Evolutionary conservation across 345 rosid genomes (phyloP), one percentile per base, ranked within the genome.

Genomic region (Erysimum cheiranthoides): DNA sequence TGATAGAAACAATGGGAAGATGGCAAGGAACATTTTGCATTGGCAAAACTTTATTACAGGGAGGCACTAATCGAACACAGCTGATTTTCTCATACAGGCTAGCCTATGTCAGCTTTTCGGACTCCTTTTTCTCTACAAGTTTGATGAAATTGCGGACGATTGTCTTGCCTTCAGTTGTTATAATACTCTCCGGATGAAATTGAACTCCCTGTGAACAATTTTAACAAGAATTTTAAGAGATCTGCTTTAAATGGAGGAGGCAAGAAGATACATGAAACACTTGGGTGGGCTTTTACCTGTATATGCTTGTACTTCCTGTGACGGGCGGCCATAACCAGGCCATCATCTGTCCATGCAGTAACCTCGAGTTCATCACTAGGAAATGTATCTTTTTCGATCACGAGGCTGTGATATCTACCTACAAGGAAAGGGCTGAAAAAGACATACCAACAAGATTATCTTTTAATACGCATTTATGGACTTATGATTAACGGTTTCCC

Each of bases 181-280:
- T 89, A 66, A 96, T 96, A 87, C 99, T 93, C 63, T 93, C 98
- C 0, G 97, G 99, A 85, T 93, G 98, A 82, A 96, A 93, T 59
- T 91, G 98, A 27, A 93, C 99, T 12, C 99, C 98, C 98, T 96
- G 87, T 42, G 30, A 34, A 57, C 31, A 67, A 16, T 2, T 39
- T 39, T 58, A 17, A 42, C 35, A 78, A 49, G 35, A 57, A 21
- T 49, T 5, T 77, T 1, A 52, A 68, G 11, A 77, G 32, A 16
- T 53, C 2, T 35, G 28, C 17, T 27, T 70, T 16, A 1, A 36
- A 27, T 34, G 56, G 54, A 16, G 5, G 54, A 38, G 7, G 45
- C 12, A 32, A 63, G 8, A 50, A 31, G 63, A 45, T 11, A 63
- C 66, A 70, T 56, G 10, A 47, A 58, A 27, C 57, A 57, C 35